Evolutionary conservation across 495 filamentous ascomycete species (phyloP).

Genomic region (Podospora tetraspora): DNA sequence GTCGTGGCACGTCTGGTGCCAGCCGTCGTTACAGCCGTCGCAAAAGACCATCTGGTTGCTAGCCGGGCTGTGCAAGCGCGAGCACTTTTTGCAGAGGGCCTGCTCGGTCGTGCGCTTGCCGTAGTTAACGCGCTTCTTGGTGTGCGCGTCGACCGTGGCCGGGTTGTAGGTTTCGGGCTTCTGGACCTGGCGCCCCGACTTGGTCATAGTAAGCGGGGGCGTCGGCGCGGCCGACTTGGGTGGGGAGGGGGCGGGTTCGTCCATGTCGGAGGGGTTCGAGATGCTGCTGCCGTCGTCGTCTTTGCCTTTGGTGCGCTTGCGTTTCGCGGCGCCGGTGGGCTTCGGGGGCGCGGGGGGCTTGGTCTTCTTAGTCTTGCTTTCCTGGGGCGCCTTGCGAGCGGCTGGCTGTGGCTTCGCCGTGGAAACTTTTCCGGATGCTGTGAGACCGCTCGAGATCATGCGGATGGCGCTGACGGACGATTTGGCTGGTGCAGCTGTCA

Average conservation of each 20-base stretch:
- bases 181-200: conserved; percentile 75
- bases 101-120: conserved; percentile 48
- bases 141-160: conserved; percentile 38
- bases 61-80: conserved; percentile 65
- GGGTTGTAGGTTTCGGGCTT: conserved; percentile 69
- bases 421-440: conserved; percentile 15
- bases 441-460: conserved; percentile 26
- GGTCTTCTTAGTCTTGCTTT: conserved; percentile 27
- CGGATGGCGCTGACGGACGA: conserved; percentile 26
- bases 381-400: conserved; percentile 4
- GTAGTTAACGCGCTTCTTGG: conserved; percentile 37
- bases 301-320: conserved; percentile 20
- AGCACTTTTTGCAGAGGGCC: conserved; percentile 69
- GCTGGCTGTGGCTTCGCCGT: conserved; percentile 10
- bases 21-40: conserved; percentile 80
- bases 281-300: conserved; percentile 9
- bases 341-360: conserved; percentile 12
- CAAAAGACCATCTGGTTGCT: conserved; percentile 92
- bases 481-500: neutral
- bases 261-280: conserved; percentile 16
- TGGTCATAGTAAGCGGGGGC: conserved; percentile 61
- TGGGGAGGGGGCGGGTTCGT: neutral
- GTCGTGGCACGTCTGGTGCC: conserved; percentile 90
- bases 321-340: conserved; percentile 8
- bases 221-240: conserved; percentile 41